phyloP scores from a whole-genome alignment of 2,329 filamentous ascomycete genomes.

The Fusarium decemcellulare region DNA sequence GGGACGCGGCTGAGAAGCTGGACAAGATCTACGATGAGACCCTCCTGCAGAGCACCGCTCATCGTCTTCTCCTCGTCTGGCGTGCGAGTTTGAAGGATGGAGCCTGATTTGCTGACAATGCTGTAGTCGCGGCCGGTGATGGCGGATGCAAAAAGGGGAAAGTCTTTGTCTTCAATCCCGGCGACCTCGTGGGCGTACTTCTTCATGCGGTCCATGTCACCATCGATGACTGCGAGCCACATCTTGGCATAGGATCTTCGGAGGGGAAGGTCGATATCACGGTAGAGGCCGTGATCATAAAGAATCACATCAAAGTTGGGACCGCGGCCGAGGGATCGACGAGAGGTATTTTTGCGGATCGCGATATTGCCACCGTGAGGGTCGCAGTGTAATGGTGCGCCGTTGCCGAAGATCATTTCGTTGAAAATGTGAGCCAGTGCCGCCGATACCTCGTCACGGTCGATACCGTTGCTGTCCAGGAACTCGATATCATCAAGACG shows the following conservation, averaged over 20 bases:
- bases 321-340: constrained; percentile 63
- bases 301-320: constrained; percentile 95
- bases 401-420: constrained; percentile 97
- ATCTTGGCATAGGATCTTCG: constrained; percentile 94
- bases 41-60: constrained; percentile 85
- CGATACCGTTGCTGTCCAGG: constrained; percentile 87
- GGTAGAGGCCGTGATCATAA: constrained; percentile 97
- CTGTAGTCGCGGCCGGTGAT: constrained; percentile 95
- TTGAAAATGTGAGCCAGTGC: constrained; percentile 95
- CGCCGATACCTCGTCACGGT: constrained; percentile 95
- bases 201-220: constrained; percentile 88
- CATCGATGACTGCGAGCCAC: constrained; percentile 96
- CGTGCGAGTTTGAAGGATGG: constrained; percentile 72
- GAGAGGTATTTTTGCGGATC: constrained; percentile 80
- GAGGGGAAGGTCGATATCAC: constrained; percentile 85
- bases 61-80: constrained; percentile 89
- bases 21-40: constrained; percentile 89
- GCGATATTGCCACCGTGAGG: constrained; percentile 97
- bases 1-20: constrained; percentile 91
- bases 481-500: constrained; percentile 92
- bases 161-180: constrained; percentile 89
- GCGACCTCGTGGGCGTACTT: constrained; percentile 91
- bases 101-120: constrained; percentile 75
- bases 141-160: constrained; percentile 94
- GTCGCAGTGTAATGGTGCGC: constrained; percentile 94